phyloP scores from a whole-genome alignment of 2,329 filamentous ascomycete genomes.

The Cladobotryum protrusum region DNA sequence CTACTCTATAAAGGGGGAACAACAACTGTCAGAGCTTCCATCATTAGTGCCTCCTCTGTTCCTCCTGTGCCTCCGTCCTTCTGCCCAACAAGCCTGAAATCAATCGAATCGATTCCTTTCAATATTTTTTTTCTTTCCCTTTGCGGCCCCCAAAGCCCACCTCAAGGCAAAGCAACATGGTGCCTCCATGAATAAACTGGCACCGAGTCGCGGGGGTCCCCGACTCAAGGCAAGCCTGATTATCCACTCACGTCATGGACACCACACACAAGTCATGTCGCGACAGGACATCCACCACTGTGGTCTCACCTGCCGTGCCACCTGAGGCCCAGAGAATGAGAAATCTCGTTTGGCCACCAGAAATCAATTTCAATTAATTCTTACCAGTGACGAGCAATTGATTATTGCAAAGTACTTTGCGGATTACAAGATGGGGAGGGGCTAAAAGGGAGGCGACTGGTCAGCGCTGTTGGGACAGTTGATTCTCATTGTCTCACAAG shows the following conservation, averaged over 20 bases:
- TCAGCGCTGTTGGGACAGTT: not conserved
- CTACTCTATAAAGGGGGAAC: no score
- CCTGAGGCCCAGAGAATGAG: no score
- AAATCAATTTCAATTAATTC: no score
- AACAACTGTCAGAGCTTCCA: no score
- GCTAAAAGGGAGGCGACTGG: not conserved
- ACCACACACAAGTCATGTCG: not conserved
- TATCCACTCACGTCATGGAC: constrained; percentile 12
- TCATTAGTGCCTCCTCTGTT: not conserved
- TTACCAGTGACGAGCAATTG: no score
- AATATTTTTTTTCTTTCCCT: not conserved
- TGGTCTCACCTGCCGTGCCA: not conserved
- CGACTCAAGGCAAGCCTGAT: not conserved
- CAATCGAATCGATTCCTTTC: no score
- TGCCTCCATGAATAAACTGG: not conserved
- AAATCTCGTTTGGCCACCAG: no score
- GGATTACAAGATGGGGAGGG: no score
- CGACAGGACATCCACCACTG: not conserved
- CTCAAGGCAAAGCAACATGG: not conserved
- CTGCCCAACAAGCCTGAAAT: no score
- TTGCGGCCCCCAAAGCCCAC: not conserved
- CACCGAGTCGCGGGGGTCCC: constrained; percentile 2
- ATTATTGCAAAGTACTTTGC: no score
- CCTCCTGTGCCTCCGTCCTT: no score
- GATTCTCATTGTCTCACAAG: not conserved